Evolutionary conservation across 1,284 basidiomycete genomes (phyloP), one percentile per base, ranked within the genome.

Genomic region (Naganishia sp.): DNA sequence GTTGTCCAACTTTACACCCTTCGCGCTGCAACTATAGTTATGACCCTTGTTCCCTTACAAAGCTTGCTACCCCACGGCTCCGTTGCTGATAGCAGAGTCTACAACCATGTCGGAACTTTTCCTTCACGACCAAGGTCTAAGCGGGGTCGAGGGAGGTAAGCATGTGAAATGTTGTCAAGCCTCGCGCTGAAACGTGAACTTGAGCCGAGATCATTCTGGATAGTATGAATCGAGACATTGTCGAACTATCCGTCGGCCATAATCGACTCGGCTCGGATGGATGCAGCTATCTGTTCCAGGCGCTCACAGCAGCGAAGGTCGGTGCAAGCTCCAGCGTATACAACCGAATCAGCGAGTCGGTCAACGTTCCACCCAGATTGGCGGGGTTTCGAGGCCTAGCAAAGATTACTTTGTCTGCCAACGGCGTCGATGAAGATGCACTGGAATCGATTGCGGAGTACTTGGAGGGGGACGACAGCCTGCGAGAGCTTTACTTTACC

Each of bases 401-500:
- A 25, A 61, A 61, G 36, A 61, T 61, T 23, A 61, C 59, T 25
- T 42, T 61, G 21, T 61, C 59, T 11, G 59, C 59, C 10, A 61
- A 61, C 28, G 59, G 59, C 23, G 25, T 61, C 31, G 59, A 61
- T 25, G 59, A 61, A 43, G 48, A 52, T 23, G 48, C 59, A 3
- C 28, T 61, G 23, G 48, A 42, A 50, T 21, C 21, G 21, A 61
- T 61, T 31, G 48, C 48, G 11, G 59, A 61, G 23, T 61, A 52
- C 23, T 36, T 61, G 59, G 42, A 49, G 15, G 59, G 59, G n/a
- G 59, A 61, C 25, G 59, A 43, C 1, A 15, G 50, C 23, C 18
- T 61, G 48, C 28, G 59, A n/a, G 59, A 61, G 33, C 45, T 61
- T 9, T 61, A 61, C 33, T 61, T 61, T 43, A 61, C 59, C 36